These are phyloP conservation scores for Termitomyces sp. DNA, from an alignment of 768 basidiomycete genomes.

Conservation along the genomic window DNA sequence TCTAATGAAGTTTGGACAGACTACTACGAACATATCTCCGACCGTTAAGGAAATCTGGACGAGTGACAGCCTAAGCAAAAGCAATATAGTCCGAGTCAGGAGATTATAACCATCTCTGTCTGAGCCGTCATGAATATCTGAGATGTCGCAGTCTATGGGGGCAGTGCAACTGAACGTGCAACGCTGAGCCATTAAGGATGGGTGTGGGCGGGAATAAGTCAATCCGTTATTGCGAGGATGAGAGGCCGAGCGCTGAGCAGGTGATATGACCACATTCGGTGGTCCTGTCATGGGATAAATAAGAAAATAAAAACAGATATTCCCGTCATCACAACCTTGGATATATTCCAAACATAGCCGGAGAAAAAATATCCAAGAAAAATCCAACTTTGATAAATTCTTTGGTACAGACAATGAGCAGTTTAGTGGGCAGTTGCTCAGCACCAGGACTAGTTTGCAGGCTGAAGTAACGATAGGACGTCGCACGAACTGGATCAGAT, in stretches of 20 bases:
- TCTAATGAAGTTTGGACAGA: background rate
- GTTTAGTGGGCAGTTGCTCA: background rate
- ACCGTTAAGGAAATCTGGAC: background rate
- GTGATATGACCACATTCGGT: background rate
- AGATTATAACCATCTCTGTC: background rate
- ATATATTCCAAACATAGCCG: background rate
- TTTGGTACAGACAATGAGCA: background rate
- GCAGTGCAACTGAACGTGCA: too few species aligned
- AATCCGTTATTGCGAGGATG: background rate
- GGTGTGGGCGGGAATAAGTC: background rate
- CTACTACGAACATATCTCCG: background rate
- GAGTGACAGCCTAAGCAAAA: background rate
- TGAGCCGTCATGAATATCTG: too few species aligned
- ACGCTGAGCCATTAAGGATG: too few species aligned
- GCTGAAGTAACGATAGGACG: background rate
- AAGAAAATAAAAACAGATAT: background rate
- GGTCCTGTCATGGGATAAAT: background rate
- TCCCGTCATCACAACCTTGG: background rate
- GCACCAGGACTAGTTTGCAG: background rate
- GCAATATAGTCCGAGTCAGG: background rate
- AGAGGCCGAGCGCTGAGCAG: background rate
- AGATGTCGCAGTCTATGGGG: too few species aligned
- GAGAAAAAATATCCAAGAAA: background rate
- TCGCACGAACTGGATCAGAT: background rate
- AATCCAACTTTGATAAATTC: background rate